These are phyloP conservation scores for Fusarium xyrophilum DNA, from an alignment of 2,329 filamentous ascomycete genomes.

Conservation along the genomic window DNA sequence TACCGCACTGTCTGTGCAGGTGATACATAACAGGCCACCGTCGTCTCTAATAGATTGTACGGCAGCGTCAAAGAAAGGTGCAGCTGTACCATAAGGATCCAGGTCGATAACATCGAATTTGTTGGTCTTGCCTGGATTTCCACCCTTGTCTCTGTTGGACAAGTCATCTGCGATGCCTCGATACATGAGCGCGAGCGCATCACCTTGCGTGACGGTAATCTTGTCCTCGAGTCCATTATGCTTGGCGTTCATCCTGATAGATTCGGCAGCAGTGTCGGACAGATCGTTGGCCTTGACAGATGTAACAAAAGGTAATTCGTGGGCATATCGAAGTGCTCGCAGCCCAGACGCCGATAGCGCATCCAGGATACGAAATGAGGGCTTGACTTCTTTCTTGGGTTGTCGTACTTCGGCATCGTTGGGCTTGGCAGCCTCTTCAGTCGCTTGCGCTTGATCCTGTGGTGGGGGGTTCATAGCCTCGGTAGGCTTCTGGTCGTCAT, in stretches of 20 bases:
- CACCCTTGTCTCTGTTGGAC: constrained; percentile 50
- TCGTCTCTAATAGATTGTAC: constrained; percentile 83
- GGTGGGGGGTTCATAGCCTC: constrained; percentile 13
- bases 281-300: constrained; percentile 90
- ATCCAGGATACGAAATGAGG: constrained; percentile 84
- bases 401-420: constrained; percentile 26
- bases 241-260: constrained; percentile 83
- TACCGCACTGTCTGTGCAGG: constrained; percentile 94
- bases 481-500: constrained; percentile 42
- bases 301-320: constrained; percentile 86
- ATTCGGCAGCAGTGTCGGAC: constrained; percentile 75
- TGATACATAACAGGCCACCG: constrained; percentile 90
- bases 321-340: constrained; percentile 87
- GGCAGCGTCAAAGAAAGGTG: constrained; percentile 89
- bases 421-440: constrained; percentile 21
- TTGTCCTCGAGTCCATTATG: constrained; percentile 79
- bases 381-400: constrained; percentile 44
- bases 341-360: constrained; percentile 93
- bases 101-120: constrained; percentile 95
- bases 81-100: constrained; percentile 93
- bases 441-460: constrained; percentile 15
- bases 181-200: constrained; percentile 94
- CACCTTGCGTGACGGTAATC: constrained; percentile 76
- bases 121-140: constrained; percentile 50
- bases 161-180: constrained; percentile 64